A percentile compares a stretch with the other conserved stretches of the same genome.
Evolutionary conservation across 1,139 yeast species (phyloP).

Genomic region (Nakaseomyces delphensis): DNA sequence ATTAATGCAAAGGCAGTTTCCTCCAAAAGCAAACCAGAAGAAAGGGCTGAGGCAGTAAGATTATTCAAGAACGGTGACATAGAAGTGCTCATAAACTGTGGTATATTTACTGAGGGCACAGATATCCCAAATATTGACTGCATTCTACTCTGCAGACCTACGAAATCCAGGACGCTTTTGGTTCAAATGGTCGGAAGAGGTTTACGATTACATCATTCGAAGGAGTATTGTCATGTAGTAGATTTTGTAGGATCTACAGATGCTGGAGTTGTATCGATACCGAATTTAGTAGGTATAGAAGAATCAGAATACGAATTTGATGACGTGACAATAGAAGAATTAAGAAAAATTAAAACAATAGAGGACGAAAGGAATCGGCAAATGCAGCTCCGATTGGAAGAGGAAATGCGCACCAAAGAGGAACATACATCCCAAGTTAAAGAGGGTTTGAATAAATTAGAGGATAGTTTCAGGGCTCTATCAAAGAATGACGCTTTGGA

Average conservation of each 20-base stretch:
- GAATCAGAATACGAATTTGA: slow-evolving; percentile 33
- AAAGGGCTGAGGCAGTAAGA: slow-evolving; percentile 45
- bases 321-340: slow-evolving; percentile 33
- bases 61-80: slow-evolving; percentile 56
- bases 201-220: slow-evolving; percentile 52
- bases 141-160: slow-evolving; percentile 70
- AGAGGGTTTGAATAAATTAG: slow-evolving; percentile 7
- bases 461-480: slow-evolving; percentile 10
- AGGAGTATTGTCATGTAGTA: slow-evolving; percentile 60
- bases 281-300: slow-evolving; percentile 47
- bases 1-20: slow-evolving; percentile 69
- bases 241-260: slow-evolving; percentile 59
- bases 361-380: slow-evolving; percentile 21
- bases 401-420: slow-evolving; percentile 6
- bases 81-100: slow-evolving; percentile 77
- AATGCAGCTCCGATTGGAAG: slow-evolving; percentile 8
- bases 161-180: slow-evolving; percentile 60
- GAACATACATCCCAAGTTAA: slow-evolving; percentile 1
- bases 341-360: slow-evolving; percentile 28
- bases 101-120: slow-evolving; percentile 90
- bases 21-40: slow-evolving; percentile 48
- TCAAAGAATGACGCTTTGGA: slow-evolving; percentile 23
- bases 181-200: slow-evolving; percentile 94
- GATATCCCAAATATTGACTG: slow-evolving; percentile 89
- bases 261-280: slow-evolving; percentile 53